Percentiles rank a stretch among this genome's conserved stretches.
Conservation (phyloP, 2,329 filamentous ascomycete species). For the Monilinia fructicola region DNA sequence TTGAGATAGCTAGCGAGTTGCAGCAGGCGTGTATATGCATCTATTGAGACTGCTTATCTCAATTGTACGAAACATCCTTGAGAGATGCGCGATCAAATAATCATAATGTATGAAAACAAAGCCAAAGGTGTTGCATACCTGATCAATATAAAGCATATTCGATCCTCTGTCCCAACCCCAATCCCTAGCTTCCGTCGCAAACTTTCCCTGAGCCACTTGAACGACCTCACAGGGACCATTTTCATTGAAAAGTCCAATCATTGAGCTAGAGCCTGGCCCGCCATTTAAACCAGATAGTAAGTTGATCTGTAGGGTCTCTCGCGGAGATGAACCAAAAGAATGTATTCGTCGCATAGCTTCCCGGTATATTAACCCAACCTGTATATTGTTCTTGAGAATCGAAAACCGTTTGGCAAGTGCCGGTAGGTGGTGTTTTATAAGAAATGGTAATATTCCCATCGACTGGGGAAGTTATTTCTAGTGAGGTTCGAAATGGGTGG, state of each 20-base stretch:
- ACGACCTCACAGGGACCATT: constrained; percentile 56
- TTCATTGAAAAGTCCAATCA: constrained; percentile 63
- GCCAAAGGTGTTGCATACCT: constrained; percentile 42
- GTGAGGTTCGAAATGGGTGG: constrained; percentile 49
- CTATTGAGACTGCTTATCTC: constrained; percentile 46
- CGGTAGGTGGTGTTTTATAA: constrained; percentile 61
- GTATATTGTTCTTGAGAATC: constrained; percentile 66
- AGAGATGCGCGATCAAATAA: constrained; percentile 4
- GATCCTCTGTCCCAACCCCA: constrained; percentile 66
- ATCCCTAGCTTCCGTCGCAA: constrained; percentile 56
- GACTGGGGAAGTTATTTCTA: constrained; percentile 60
- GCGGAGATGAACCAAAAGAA: constrained; percentile 52
- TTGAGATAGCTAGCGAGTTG: background rate
- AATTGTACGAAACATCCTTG: constrained; percentile 44
- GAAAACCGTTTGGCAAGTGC: constrained; percentile 65
- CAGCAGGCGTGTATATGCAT: too few relatives aligned
- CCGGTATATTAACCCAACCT: constrained; percentile 66
- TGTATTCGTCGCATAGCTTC: constrained; percentile 50
- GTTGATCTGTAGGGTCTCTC: constrained; percentile 48
- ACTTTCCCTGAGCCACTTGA: constrained; percentile 48
- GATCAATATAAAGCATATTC: constrained; percentile 55
- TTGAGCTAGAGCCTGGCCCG: constrained; percentile 63
- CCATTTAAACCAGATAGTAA: constrained; percentile 70
- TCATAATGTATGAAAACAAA: constrained; percentile 2
- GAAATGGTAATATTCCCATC: constrained; percentile 64